Conservation (phyloP, 352 stramenopile genomes). For the Phytophthora meadii region DNA sequence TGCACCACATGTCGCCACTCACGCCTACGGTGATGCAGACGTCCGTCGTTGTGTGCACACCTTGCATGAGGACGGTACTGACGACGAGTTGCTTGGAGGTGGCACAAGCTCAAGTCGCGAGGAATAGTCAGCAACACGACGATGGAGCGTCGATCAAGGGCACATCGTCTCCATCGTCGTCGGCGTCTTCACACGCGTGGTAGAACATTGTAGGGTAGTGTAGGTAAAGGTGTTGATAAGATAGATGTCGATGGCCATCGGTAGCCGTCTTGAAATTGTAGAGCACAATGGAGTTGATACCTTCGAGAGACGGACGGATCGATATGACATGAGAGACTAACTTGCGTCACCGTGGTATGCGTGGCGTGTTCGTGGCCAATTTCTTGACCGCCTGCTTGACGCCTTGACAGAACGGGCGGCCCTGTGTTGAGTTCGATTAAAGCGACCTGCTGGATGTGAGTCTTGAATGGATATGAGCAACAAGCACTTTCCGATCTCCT, state of each 20-base stretch:
- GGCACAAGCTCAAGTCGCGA: conserved; percentile 23
- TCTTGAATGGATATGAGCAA: conserved; percentile 12
- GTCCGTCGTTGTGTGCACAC: conserved; percentile 35
- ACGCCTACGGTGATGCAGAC: conserved; percentile 29
- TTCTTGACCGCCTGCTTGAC: conserved; percentile 8
- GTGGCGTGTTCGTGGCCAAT: conserved; percentile 8
- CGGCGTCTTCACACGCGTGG: conserved; percentile 21
- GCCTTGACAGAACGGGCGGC: too few relatives aligned
- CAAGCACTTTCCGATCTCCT: conserved; percentile 2
- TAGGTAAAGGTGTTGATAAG: conserved; percentile 9
- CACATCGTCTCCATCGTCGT: conserved; percentile 26
- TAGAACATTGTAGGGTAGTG: conserved; percentile 2
- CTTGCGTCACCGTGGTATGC: conserved; percentile 25
- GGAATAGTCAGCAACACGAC: neutral
- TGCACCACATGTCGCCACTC: conserved; percentile 42
- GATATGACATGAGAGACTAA: conserved; percentile 3
- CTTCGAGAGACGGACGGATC: conserved; percentile 16
- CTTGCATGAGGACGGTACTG: conserved; percentile 34
- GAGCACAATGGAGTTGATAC: neutral
- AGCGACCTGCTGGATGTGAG: neutral
- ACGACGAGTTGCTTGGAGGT: conserved; percentile 32
- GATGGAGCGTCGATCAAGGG: conserved; percentile 26
- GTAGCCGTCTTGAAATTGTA: conserved; percentile 2
- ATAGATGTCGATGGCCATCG: conserved; percentile 2
- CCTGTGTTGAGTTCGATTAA: neutral